Evolutionary conservation across 2,329 filamentous ascomycete genomes (phyloP), one percentile per base, ranked within the genome.

Genomic region (Fusarium sp.): DNA sequence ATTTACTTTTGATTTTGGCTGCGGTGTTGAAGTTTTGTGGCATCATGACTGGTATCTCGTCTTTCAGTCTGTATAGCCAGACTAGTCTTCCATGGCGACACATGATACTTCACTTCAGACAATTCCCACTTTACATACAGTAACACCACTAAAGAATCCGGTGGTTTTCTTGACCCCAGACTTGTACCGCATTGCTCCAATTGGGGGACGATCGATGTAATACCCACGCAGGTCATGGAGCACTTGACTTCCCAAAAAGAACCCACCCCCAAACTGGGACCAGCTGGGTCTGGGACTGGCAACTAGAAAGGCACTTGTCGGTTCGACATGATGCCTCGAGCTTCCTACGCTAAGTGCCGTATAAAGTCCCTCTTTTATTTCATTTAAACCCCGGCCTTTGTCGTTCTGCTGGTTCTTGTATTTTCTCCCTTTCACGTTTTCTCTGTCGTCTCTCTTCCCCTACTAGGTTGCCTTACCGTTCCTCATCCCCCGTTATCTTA

Each of bases 181-280:
- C 61, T 59, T 67, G 65, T 55, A 65, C 57, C 59, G 58, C 54
- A 57, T 70, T 56, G 53, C 57, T 67, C 60, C 49, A 72, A 57
- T 69, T 74, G 65, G 72, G 72, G 66, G 60, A 57, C 18, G 46
- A 69, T 63, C 55, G 69, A 67, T 57, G 72, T 71, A 74, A 74
- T 74, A 64, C 69, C 71, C 63, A 66, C 62, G 55, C 71, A 49
- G 49, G 46, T 44, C 36, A 40, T 61, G 61, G 67, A 63, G 63
- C 71, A 74, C 69, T 74, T 74, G 71, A 70, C 71, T 70, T 68
- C 57, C 67, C 71, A 59, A 65, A 46, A 41, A 37, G 72, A 74
- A 74, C 50, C 72, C 72, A 74, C 72, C 72, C 72, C 72, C 72
- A 74, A 74, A 62, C 51, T 67, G 59, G 61, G 60, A 60, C 23